A percentile compares a stretch with the other conserved stretches of the same genome.
Conservation (phyloP, 2,329 filamentous ascomycete species). For the Lachnellula arida region DNA sequence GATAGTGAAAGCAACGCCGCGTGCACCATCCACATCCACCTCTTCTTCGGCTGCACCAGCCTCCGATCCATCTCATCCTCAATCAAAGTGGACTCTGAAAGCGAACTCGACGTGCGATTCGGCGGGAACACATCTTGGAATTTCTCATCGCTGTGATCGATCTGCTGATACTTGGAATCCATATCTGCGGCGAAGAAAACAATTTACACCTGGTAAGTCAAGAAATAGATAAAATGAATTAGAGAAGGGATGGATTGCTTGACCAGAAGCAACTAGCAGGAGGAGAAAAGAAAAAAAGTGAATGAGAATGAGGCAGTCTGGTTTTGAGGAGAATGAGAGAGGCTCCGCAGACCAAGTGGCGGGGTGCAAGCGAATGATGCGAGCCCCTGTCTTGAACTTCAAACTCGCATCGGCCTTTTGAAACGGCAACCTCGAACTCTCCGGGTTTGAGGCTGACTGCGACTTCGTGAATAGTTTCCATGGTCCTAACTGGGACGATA, state of each 20-base stretch:
- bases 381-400: constrained; percentile 12
- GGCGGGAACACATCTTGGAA: constrained; percentile 18
- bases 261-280: constrained; percentile 24
- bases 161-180: constrained; percentile 25
- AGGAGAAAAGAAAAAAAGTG: background rate
- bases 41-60: constrained; percentile 5
- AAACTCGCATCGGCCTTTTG: constrained; percentile 8
- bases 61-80: constrained; percentile 23
- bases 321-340: background rate
- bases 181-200: constrained; percentile 16
- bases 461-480: background rate
- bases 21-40: constrained; percentile 29
- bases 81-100: constrained; percentile 23
- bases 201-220: constrained; percentile 20
- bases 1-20: constrained; percentile 24
- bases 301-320: background rate
- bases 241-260: constrained; percentile 22
- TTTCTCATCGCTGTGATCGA: constrained; percentile 22
- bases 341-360: background rate
- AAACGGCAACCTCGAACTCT: constrained; percentile 10
- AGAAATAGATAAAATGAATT: constrained; percentile 5
- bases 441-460: constrained; percentile 8
- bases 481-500: too few species aligned
- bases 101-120: constrained; percentile 17
- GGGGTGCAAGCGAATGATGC: constrained; percentile 7